Evolutionary conservation across 2,329 filamentous ascomycete species (phyloP).

Genomic region (Pseudocercospora pini-densiflorae): DNA sequence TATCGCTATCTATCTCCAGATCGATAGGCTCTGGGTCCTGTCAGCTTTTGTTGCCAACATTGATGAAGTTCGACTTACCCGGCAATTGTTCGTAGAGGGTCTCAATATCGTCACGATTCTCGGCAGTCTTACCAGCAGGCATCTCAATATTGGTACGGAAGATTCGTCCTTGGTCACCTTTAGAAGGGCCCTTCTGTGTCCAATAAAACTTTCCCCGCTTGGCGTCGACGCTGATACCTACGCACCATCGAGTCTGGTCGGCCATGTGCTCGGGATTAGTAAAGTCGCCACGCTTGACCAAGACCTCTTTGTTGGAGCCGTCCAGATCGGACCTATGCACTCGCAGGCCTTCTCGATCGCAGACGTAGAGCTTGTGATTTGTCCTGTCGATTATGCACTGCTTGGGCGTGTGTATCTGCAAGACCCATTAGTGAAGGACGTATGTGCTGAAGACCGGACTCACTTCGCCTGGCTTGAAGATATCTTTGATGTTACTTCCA

Average conservation of each 20-base stretch:
- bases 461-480: neutral
- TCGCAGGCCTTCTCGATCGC: slow-evolving; percentile 49
- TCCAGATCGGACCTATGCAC: slow-evolving; percentile 43
- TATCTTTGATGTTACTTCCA: neutral
- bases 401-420: slow-evolving; percentile 54
- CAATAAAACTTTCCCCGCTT: slow-evolving; percentile 58
- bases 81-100: slow-evolving; percentile 52
- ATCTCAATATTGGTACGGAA: slow-evolving; percentile 54
- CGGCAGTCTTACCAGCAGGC: slow-evolving; percentile 35
- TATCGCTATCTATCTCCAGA: slow-evolving; percentile 56
- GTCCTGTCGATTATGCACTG: slow-evolving; percentile 41
- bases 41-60: no score
- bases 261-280: neutral
- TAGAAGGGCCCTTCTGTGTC: slow-evolving; percentile 63
- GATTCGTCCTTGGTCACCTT: slow-evolving; percentile 57
- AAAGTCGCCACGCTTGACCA: neutral
- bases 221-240: slow-evolving; percentile 57
- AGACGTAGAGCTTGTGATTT: slow-evolving; percentile 44
- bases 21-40: slow-evolving; percentile 56
- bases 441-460: no score
- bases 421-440: no score
- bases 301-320: neutral
- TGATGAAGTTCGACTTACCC: no score
- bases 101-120: slow-evolving; percentile 38
- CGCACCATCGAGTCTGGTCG: slow-evolving; percentile 31